Conservation (phyloP, 169 alveolate genomes). For the Perkinsus marinus region DNA sequence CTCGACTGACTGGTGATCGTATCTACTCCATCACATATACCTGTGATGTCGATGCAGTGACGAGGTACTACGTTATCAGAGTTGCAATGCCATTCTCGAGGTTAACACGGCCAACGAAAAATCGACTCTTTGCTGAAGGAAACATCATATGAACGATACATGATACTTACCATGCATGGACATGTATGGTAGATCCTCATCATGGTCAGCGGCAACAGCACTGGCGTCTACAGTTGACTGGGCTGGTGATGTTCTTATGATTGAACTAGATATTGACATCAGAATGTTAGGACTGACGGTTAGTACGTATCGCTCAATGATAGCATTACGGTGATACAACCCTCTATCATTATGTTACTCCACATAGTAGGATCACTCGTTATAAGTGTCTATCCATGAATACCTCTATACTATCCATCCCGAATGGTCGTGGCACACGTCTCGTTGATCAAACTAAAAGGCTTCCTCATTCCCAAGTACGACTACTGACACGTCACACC, state of each 20-base stretch:
- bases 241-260: neutral
- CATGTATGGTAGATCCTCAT: neutral
- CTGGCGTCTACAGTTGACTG: neutral
- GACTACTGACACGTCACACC: neutral
- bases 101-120: neutral
- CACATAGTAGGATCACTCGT: too few species aligned
- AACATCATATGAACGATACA: neutral
- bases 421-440: conserved; percentile 6
- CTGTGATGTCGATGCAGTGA: too few species aligned
- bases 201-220: too few species aligned
- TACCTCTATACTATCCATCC: too few species aligned
- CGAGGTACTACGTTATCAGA: neutral
- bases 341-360: too few species aligned
- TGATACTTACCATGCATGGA: neutral
- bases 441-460: conserved; percentile 2
- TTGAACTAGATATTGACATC: neutral
- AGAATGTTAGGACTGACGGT: too few species aligned
- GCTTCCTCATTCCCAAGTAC: conserved; percentile 42
- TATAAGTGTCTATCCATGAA: too few species aligned
- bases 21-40: too few species aligned
- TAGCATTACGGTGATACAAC: too few species aligned
- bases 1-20: neutral
- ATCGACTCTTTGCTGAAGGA: neutral
- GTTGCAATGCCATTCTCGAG: neutral
- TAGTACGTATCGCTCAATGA: too few species aligned